Conservation (phyloP, 2,329 filamentous ascomycete species). For the Chrysoporthe puriensis region DNA sequence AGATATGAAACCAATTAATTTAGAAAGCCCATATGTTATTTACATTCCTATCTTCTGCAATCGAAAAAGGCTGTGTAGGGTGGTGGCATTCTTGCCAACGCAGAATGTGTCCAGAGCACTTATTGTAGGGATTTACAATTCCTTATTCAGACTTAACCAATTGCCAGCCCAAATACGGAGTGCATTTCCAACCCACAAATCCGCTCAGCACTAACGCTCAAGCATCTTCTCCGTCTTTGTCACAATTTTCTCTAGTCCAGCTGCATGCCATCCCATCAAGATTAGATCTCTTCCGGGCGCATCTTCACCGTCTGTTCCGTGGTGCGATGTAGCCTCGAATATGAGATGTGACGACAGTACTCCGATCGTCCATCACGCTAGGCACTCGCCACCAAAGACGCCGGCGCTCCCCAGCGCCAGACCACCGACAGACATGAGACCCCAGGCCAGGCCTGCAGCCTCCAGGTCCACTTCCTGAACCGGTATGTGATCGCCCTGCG, state of each 20-base stretch:
- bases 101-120: too few species aligned
- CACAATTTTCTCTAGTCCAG: not conserved
- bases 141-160: too few species aligned
- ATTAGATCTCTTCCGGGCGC: not conserved
- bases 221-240: not conserved
- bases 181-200: too few species aligned
- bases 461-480: constrained; percentile 50
- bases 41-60: too few species aligned
- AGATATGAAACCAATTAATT: too few species aligned
- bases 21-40: too few species aligned
- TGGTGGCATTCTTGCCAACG: too few species aligned
- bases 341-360: too few species aligned
- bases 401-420: constrained; percentile 49
- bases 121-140: too few species aligned
- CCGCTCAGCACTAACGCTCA: too few species aligned
- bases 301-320: not conserved
- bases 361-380: constrained; percentile 32
- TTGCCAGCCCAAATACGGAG: too few species aligned
- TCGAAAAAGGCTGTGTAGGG: too few species aligned
- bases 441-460: constrained; percentile 51
- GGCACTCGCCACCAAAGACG: constrained; percentile 52
- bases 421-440: constrained; percentile 47
- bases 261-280: not conserved
- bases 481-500: constrained; percentile 48
- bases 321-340: not conserved